Evolutionary conservation across 768 basidiomycete species (phyloP), one percentile per base, ranked within the genome.

Genomic region (Plicaturopsis crispa): DNA sequence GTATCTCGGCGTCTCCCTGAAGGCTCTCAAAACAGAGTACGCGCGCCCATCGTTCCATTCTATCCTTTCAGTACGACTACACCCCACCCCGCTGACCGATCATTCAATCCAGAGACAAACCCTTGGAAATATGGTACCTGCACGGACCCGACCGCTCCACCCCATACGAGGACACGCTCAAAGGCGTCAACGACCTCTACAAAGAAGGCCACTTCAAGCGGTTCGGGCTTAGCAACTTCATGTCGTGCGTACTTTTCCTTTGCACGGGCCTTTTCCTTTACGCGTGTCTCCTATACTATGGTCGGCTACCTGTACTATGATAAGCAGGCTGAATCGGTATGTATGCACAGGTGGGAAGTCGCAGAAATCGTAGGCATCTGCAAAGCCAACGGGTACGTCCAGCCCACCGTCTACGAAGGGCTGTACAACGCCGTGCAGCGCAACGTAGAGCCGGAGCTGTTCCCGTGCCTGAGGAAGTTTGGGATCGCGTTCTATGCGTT

Each of bases 141-240:
- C 74, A 76, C 44, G 57, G 51, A 8, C 63, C 63, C 1, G 65
- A 72, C 40, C 60, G 67, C 26, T 60, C 55, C 14, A 66, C 62
- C 1, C 65, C 67, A 2, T 68, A 66, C 51, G 62, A 65, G 39
- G 69, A 64, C 28, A 73, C 74, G 0, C 48, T 75, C 7, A 61
- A 62, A 39, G 66, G 59, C 1, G 62, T 71, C 20, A 55, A 76
- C 49, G 63, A 72, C 19, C 56, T 73, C 5, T 54, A 75, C 60
- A 62, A 68, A 44, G 69, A 72, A 48, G 73, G 76, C 3, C 62
- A 69, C 47, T 75, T 78, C 49, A 70, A 77, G 43, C 64, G 67
- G n/a, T 73, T 80, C 41, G 77, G 79, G 2, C 61, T 82, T 43
- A 79, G 77, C 48, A 80, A 80, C 52, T 80, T 62, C 30, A 41